A percentile compares a stretch with the other conserved stretches of the same genome.
Evolutionary conservation across 345 rosid genomes (phyloP).

Genomic region (Psidium guajava): DNA sequence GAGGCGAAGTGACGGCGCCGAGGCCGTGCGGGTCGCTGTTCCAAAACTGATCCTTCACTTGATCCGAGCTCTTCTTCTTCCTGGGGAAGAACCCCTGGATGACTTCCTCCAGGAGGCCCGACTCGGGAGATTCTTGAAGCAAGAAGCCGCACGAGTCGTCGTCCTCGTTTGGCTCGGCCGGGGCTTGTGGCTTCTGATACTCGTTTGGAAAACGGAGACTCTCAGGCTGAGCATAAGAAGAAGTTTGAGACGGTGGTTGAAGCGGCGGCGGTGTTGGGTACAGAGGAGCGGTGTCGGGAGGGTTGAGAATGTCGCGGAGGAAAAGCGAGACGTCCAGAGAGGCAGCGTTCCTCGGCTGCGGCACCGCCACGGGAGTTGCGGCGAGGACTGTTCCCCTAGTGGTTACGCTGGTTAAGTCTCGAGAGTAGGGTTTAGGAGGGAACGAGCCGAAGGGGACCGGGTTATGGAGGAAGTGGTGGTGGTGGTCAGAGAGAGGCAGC

Average conservation of each 20-base stretch:
- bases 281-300: background rate
- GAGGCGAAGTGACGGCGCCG: background rate
- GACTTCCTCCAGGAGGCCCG: conserved; percentile 78
- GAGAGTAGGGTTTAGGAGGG: background rate
- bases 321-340: conserved; percentile 34
- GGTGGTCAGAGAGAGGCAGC: conserved; percentile 9
- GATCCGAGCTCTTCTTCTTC: conserved; percentile 4
- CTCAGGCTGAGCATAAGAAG: background rate
- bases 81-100: conserved; percentile 65
- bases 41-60: background rate
- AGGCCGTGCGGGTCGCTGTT: background rate
- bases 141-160: background rate
- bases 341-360: background rate
- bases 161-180: background rate
- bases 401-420: conserved; percentile 11
- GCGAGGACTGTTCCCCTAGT: background rate
- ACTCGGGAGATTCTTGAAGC: conserved; percentile 1
- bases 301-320: conserved; percentile 32
- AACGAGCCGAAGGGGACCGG: conserved; percentile 13
- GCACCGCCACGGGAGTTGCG: background rate
- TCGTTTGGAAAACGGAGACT: background rate
- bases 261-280: background rate
- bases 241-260: background rate
- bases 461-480: background rate
- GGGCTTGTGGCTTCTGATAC: background rate